Percentiles rank a stretch among this genome's conserved stretches.
Evolutionary conservation across 768 basidiomycete species (phyloP).

Genomic region (Gautieria morchelliformis): DNA sequence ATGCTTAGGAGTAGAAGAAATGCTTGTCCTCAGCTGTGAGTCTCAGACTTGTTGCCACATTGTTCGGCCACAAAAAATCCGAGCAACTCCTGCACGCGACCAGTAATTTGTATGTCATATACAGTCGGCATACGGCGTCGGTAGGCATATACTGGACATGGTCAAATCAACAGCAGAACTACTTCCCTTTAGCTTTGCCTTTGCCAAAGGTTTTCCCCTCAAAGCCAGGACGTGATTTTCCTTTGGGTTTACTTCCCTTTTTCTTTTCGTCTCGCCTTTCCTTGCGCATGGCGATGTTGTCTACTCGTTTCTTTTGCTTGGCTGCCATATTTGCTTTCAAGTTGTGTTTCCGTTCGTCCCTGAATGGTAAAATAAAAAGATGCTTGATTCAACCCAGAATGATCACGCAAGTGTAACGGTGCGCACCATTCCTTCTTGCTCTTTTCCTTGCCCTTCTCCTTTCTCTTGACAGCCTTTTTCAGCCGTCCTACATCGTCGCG

Average conservation of each 20-base stretch:
- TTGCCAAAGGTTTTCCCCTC: slow-evolving; percentile 75
- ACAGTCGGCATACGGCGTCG: no score
- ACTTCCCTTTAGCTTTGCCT: slow-evolving; percentile 19
- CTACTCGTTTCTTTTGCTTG: slow-evolving; percentile 80
- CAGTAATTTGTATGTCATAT: no score
- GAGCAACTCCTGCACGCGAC: no score
- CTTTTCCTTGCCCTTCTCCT: slow-evolving; percentile 83
- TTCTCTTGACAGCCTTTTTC: slow-evolving; percentile 89
- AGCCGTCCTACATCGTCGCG: slow-evolving; percentile 74
- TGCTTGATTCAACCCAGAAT: not conserved
- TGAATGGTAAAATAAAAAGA: slow-evolving; percentile 21
- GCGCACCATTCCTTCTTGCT: slow-evolving; percentile 79
- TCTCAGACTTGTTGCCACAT: no score
- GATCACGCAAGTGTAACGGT: not conserved
- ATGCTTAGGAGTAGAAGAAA: no score
- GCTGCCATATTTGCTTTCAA: slow-evolving; percentile 66
- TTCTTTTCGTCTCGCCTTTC: slow-evolving; percentile 61
- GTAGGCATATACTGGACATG: not conserved
- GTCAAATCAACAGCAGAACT: not conserved
- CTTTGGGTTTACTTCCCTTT: slow-evolving; percentile 45
- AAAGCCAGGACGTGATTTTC: slow-evolving; percentile 71
- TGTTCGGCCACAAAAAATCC: no score
- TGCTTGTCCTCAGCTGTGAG: no score
- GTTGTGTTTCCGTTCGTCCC: slow-evolving; percentile 83
- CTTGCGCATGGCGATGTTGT: slow-evolving; percentile 82